Conservation (phyloP, 192 early-diverging fungal species). For the Physocladia obscura region DNA sequence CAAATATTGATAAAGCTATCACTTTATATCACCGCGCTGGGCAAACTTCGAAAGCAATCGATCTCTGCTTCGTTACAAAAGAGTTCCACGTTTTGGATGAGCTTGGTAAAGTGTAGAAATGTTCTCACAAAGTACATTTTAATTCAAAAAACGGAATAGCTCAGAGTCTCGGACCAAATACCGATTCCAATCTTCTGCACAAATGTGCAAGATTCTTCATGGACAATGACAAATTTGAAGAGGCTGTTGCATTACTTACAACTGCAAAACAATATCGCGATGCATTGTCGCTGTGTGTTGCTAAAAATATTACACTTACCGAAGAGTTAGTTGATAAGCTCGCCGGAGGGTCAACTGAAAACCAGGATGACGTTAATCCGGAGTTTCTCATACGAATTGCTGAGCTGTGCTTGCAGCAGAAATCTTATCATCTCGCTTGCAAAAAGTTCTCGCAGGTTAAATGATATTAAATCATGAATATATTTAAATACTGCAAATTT, state of each 20-base stretch:
- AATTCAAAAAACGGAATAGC: slow-evolving; percentile 20
- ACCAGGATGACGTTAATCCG: neutral
- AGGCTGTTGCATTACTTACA: slow-evolving; percentile 38
- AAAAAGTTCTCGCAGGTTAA: slow-evolving; percentile 55
- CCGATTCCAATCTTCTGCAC: slow-evolving; percentile 36
- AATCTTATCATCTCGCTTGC: slow-evolving; percentile 49
- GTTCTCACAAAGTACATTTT: no score
- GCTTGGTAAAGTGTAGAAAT: slow-evolving; percentile 47
- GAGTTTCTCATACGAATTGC: slow-evolving; percentile 35
- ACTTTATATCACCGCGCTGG: slow-evolving; percentile 49
- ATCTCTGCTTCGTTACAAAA: slow-evolving; percentile 46
- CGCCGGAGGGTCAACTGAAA: slow-evolving; percentile 9
- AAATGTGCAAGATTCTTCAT: slow-evolving; percentile 33
- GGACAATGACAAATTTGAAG: slow-evolving; percentile 28
- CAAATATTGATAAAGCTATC: slow-evolving; percentile 45
- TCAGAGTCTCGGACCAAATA: slow-evolving; percentile 30
- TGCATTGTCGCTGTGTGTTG: slow-evolving; percentile 41
- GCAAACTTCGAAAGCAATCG: slow-evolving; percentile 46
- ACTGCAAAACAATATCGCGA: slow-evolving; percentile 40
- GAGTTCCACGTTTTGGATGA: slow-evolving; percentile 41
- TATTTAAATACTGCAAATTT: neutral
- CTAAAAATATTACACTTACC: slow-evolving; percentile 41
- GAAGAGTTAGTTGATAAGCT: slow-evolving; percentile 48
- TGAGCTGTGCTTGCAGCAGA: slow-evolving; percentile 44
- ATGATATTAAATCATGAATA: no score